Evolutionary conservation across 768 basidiomycete species (phyloP).

Genomic region (Leccinum variicolor): DNA sequence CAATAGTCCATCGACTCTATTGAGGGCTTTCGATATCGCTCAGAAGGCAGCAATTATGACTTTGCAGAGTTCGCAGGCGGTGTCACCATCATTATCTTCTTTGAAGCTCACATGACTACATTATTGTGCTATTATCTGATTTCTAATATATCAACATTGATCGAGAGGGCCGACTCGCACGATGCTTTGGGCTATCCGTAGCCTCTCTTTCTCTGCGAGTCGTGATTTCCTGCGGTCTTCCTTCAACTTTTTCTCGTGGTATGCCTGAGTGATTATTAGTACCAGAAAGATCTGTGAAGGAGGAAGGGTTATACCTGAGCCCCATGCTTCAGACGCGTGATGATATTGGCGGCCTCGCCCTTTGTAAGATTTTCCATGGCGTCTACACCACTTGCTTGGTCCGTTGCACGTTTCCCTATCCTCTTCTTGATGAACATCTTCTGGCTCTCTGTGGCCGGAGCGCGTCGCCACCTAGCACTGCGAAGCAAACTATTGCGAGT

Average conservation of each 20-base stretch:
- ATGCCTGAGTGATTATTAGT: slow-evolving; percentile 36
- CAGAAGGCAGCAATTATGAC: slow-evolving; percentile 66
- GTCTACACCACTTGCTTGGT: slow-evolving; percentile 17
- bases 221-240: slow-evolving; percentile 34
- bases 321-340: slow-evolving; percentile 74
- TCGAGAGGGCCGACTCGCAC: slow-evolving; percentile 61
- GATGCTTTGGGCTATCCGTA: slow-evolving; percentile 47
- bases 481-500: slow-evolving; percentile 48
- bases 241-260: slow-evolving; percentile 54
- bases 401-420: slow-evolving; percentile 35
- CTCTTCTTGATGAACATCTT: slow-evolving; percentile 53
- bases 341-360: slow-evolving; percentile 76
- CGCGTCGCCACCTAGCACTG: slow-evolving; percentile 62
- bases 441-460: slow-evolving; percentile 60
- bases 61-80: slow-evolving; percentile 54
- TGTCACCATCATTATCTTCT: slow-evolving; percentile 59
- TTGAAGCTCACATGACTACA: slow-evolving; percentile 7
- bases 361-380: slow-evolving; percentile 54
- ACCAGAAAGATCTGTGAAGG: neutral
- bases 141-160: slow-evolving; percentile 8
- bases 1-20: slow-evolving; percentile 42
- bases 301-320: slow-evolving; percentile 48
- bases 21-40: slow-evolving; percentile 46
- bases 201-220: slow-evolving; percentile 44
- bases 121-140: neutral